Evolutionary conservation across 23 red algal genomes (phyloP).

Genomic region (Gracilariopsis chorda): DNA sequence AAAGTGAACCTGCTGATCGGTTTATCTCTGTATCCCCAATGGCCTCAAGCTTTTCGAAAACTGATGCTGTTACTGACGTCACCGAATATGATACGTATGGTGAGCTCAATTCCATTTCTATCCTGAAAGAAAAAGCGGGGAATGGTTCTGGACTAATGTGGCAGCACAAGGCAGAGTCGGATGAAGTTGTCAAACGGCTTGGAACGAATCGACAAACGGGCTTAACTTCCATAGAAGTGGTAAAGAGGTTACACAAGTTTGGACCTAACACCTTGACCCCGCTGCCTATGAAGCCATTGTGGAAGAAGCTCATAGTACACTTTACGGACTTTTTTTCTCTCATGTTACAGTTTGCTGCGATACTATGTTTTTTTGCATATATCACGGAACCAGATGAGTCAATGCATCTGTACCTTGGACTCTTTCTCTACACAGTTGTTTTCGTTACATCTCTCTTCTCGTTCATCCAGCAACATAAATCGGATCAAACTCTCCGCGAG

Average conservation of each 20-base stretch:
- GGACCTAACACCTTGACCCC: conserved; percentile 55
- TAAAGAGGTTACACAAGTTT: conserved; percentile 36
- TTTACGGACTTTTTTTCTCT: conserved; percentile 80
- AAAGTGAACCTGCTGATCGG: too few species aligned
- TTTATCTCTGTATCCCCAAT: neutral
- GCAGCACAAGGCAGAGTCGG: conserved; percentile 25
- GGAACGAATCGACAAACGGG: conserved; percentile 20
- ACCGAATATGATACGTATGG: neutral
- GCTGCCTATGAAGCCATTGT: conserved; percentile 34
- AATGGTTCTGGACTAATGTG: neutral
- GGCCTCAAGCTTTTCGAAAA: neutral
- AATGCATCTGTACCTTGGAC: conserved; percentile 58
- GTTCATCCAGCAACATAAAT: conserved; percentile 51
- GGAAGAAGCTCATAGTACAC: conserved; percentile 27
- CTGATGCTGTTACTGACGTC: neutral
- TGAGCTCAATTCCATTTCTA: neutral
- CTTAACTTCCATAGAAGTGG: conserved; percentile 29
- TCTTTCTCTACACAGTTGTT: conserved; percentile 53
- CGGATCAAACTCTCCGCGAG: conserved; percentile 47
- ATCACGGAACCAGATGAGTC: conserved; percentile 35
- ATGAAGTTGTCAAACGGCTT: neutral
- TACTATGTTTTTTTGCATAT: conserved; percentile 20
- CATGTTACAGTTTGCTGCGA: conserved; percentile 50
- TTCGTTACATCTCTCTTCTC: conserved; percentile 56
- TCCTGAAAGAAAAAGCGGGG: neutral